Percentiles rank a stretch among this genome's conserved stretches.
Evolutionary conservation across 2,329 filamentous ascomycete genomes (phyloP).

Genomic region (Thelonectria blattea): DNA sequence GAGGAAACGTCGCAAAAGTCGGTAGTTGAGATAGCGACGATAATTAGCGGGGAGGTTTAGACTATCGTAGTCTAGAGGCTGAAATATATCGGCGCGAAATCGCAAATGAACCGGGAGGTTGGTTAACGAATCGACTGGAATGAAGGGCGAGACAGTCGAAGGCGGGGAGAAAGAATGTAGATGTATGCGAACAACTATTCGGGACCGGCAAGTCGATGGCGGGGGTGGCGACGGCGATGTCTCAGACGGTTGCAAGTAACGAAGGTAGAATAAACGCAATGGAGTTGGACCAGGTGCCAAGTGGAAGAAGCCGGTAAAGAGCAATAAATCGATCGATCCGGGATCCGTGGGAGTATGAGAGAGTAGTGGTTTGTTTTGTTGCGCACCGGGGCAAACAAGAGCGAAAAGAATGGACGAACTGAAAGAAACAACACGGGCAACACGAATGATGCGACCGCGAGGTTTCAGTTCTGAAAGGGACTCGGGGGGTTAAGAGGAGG

Average conservation of each 20-base stretch:
- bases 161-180: constrained; percentile 39
- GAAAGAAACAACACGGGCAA: constrained; percentile 32
- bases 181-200: constrained; percentile 33
- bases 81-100: constrained; percentile 27
- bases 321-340: constrained; percentile 12
- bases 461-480: constrained; percentile 29
- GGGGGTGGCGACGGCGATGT: constrained; percentile 33
- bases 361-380: constrained; percentile 8
- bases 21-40: background rate
- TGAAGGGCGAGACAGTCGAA: constrained; percentile 32
- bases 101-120: constrained; percentile 27
- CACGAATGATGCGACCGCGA: constrained; percentile 29
- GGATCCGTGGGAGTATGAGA: constrained; percentile 8
- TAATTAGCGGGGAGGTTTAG: background rate
- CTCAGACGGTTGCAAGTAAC: constrained; percentile 28
- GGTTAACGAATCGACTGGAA: constrained; percentile 37
- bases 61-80: background rate
- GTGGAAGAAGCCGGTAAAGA: constrained; percentile 16
- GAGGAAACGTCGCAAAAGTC: background rate
- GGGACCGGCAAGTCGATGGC: constrained; percentile 30
- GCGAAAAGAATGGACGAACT: constrained; percentile 41
- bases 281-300: constrained; percentile 39
- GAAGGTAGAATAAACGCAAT: constrained; percentile 20
- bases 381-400: constrained; percentile 26
- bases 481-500: constrained; percentile 18